Conservation (phyloP, 2,329 filamentous ascomycete genomes). For the Ceratocystis colombiana region DNA sequence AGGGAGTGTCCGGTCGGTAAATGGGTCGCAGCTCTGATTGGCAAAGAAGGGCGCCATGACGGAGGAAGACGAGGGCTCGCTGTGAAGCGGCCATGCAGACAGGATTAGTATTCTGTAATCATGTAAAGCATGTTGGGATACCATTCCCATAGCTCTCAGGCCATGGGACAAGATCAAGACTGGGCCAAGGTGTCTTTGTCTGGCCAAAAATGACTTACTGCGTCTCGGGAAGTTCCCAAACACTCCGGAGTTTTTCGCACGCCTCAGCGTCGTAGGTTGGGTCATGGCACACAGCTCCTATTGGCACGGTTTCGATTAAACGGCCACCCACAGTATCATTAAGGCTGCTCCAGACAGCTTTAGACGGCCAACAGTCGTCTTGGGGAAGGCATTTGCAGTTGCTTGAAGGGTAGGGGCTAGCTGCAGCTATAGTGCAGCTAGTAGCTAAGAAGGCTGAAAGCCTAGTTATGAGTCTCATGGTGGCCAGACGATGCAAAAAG, state of each 20-base stretch:
- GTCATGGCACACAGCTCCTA: constrained; percentile 45
- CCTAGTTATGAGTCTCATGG: constrained; percentile 1
- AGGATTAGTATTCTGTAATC: no score
- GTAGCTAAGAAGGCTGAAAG: constrained; percentile 17
- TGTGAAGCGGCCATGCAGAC: constrained; percentile 24
- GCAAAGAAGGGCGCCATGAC: constrained; percentile 35
- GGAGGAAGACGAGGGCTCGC: constrained; percentile 34
- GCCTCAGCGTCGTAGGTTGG: constrained; percentile 37
- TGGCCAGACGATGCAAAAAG: background rate
- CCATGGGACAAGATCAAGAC: no score
- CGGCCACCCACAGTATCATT: constrained; percentile 43
- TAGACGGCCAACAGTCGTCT: constrained; percentile 45
- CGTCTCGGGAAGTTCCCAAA: constrained; percentile 33
- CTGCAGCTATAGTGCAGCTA: background rate
- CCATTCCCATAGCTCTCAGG: no score
- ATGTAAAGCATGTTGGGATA: no score
- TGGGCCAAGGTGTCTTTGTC: no score
- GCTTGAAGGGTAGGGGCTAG: constrained; percentile 10
- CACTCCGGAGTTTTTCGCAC: constrained; percentile 35
- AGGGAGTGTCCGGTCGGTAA: constrained; percentile 32
- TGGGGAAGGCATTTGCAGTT: constrained; percentile 41
- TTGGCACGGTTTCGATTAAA: constrained; percentile 43
- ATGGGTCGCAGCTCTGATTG: constrained; percentile 35
- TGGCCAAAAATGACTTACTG: constrained; percentile 30
- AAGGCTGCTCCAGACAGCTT: constrained; percentile 39